phyloP scores from a whole-genome alignment of 1,139 yeast genomes.

The Wickerhamomyces sp. region DNA sequence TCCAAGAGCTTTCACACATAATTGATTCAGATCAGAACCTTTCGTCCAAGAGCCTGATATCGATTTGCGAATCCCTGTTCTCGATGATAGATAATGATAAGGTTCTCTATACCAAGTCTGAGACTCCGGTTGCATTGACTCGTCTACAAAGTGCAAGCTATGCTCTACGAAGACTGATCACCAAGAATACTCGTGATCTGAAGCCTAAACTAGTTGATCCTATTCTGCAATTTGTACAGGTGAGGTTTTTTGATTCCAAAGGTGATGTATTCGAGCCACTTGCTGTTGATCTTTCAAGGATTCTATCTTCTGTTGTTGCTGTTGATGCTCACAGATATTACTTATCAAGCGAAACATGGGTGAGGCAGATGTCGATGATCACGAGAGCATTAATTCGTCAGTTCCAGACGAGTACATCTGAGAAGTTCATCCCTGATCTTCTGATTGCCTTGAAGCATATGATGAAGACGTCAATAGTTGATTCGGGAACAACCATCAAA shows the following conservation, averaged over 20 bases:
- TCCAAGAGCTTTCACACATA: slow-evolving; percentile 33
- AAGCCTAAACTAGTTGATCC: slow-evolving; percentile 29
- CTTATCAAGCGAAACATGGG: slow-evolving; percentile 32
- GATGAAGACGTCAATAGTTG: slow-evolving; percentile 8
- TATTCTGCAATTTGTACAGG: slow-evolving; percentile 7
- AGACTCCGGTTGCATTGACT: slow-evolving; percentile 29
- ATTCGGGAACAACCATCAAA: slow-evolving; percentile 5
- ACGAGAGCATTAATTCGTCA: slow-evolving; percentile 19
- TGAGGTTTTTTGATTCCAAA: slow-evolving; percentile 6
- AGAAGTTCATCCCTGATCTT: slow-evolving; percentile 29
- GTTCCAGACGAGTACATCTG: slow-evolving; percentile 16
- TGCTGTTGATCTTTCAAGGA: slow-evolving; percentile 31
- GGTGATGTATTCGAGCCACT: slow-evolving; percentile 31
- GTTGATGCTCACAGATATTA: slow-evolving; percentile 37
- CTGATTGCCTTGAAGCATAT: slow-evolving; percentile 19
- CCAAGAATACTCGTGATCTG: slow-evolving; percentile 21
- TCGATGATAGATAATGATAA: slow-evolving; percentile 39
- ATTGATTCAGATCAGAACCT: slow-evolving; percentile 20
- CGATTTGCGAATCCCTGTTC: slow-evolving; percentile 35
- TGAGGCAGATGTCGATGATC: slow-evolving; percentile 24
- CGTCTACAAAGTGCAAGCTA: slow-evolving; percentile 40
- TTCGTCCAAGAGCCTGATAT: slow-evolving; percentile 21
- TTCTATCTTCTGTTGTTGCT: slow-evolving; percentile 28
- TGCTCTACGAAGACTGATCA: slow-evolving; percentile 32
- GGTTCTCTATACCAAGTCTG: slow-evolving; percentile 28